Conservation (phyloP, 2,329 filamentous ascomycete genomes). For the Trichoderma sp. region DNA sequence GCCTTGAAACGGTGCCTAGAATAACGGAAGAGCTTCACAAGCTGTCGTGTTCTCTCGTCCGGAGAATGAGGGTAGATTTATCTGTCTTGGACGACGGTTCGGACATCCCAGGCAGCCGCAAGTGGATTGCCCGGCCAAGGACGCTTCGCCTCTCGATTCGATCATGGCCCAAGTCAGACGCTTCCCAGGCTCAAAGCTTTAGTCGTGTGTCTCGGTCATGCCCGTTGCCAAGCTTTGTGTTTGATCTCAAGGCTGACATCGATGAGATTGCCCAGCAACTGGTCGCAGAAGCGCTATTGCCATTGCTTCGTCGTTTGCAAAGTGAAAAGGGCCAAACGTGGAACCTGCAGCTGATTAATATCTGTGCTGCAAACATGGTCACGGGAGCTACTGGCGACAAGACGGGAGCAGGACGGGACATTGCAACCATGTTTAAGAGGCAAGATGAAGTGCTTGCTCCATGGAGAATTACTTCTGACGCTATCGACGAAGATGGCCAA, state of each 20-base stretch:
- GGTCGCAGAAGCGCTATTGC: constrained; percentile 63
- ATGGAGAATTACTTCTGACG: constrained; percentile 53
- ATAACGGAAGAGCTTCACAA: constrained; percentile 66
- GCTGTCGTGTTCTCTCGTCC: constrained; percentile 67
- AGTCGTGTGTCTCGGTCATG: constrained; percentile 73
- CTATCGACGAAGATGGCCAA: constrained; percentile 20
- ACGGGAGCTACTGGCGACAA: constrained; percentile 49
- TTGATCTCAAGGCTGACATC: constrained; percentile 57
- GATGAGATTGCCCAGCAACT: constrained; percentile 64
- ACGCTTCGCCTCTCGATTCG: constrained; percentile 79
- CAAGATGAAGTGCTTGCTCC: constrained; percentile 68
- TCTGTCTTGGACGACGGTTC: constrained; percentile 47
- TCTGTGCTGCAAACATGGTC: constrained; percentile 84
- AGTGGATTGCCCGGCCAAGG: constrained; percentile 77
- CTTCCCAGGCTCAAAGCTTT: constrained; percentile 54
- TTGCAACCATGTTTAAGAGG: constrained; percentile 74
- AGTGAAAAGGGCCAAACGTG: constrained; percentile 62
- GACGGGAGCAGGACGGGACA: constrained; percentile 66
- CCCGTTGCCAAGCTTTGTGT: constrained; percentile 70
- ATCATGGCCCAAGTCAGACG: constrained; percentile 43
- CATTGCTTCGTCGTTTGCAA: constrained; percentile 72
- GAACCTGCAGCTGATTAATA: constrained; percentile 80
- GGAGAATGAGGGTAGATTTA: constrained; percentile 76
- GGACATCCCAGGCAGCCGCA: constrained; percentile 33
- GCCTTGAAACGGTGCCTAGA: constrained; percentile 61